A percentile compares a stretch with the other conserved stretches of the same genome.
Evolutionary conservation across 257 asterid species (phyloP).

Genomic region (Ballota nigra): DNA sequence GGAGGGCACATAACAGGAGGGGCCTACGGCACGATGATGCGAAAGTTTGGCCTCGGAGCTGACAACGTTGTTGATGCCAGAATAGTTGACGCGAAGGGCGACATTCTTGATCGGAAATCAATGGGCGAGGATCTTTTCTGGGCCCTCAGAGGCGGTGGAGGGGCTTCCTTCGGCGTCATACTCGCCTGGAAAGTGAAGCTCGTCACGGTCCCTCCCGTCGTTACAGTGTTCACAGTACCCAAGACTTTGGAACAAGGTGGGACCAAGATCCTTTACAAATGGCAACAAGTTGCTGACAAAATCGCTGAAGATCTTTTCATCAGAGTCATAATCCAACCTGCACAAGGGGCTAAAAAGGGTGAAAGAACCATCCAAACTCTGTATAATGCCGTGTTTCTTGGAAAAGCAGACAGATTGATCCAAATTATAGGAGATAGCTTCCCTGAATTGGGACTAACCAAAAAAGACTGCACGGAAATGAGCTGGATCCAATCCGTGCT

Average conservation of each 20-base stretch:
- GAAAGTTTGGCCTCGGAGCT: conserved; percentile 59
- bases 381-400: conserved; percentile 54
- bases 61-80: conserved; percentile 57
- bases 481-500: conserved; percentile 65
- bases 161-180: conserved; percentile 53
- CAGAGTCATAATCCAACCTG: conserved; percentile 47
- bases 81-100: conserved; percentile 47
- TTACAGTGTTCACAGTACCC: conserved; percentile 55
- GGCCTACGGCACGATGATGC: conserved; percentile 60
- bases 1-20: conserved; percentile 74
- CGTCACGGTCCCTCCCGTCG: conserved; percentile 49
- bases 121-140: conserved; percentile 72
- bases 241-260: conserved; percentile 50
- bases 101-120: conserved; percentile 44
- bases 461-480: conserved; percentile 53
- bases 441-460: conserved; percentile 48
- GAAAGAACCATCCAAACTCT: conserved; percentile 39
- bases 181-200: conserved; percentile 61
- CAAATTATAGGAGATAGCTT: conserved; percentile 44
- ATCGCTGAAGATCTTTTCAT: conserved; percentile 55
- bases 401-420: conserved; percentile 36
- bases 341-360: conserved; percentile 30
- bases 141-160: conserved; percentile 73
- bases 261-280: conserved; percentile 50
- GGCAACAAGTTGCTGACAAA: conserved; percentile 58